These are phyloP conservation scores for Aspergillus sp. DNA, from an alignment of 2,329 filamentous ascomycete species.

Conservation along the genomic window DNA sequence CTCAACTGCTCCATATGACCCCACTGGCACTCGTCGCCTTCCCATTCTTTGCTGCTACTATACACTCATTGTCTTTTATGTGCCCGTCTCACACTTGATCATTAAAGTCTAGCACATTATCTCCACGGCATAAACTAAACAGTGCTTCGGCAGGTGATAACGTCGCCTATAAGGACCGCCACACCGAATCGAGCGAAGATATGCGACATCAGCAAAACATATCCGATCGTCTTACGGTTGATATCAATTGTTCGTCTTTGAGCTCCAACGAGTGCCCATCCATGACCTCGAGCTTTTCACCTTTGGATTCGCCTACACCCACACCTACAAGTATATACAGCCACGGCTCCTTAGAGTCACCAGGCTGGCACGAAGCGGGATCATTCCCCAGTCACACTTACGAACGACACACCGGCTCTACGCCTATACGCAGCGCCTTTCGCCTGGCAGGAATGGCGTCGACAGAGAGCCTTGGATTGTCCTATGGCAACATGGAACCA, in stretches of 20 bases:
- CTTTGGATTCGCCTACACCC: conserved; percentile 45
- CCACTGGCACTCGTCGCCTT: neutral
- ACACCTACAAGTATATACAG: conserved; percentile 46
- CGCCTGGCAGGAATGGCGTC: conserved; percentile 41
- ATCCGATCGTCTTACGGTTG: conserved; percentile 43
- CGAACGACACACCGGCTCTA: conserved; percentile 35
- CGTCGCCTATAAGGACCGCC: conserved; percentile 34
- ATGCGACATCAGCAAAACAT: conserved; percentile 45
- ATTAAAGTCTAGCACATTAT: conserved; percentile 12
- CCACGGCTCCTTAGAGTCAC: conserved; percentile 42
- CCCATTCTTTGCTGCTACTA: neutral
- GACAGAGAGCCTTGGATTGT: conserved; percentile 37
- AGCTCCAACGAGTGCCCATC: conserved; percentile 47
- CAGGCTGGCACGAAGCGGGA: conserved; percentile 40
- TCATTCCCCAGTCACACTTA: conserved; percentile 34
- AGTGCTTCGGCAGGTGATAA: conserved; percentile 34
- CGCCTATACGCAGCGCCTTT: conserved; percentile 42
- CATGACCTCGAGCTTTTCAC: conserved; percentile 46
- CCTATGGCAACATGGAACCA: conserved; percentile 38
- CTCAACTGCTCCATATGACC: neutral
- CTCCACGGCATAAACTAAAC: conserved; percentile 24
- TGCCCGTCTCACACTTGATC: conserved; percentile 6
- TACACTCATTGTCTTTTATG: neutral
- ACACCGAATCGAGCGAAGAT: conserved; percentile 38
- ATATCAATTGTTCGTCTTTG: conserved; percentile 44